Base-by-base conservation (phyloP, 2,329 filamentous ascomycete species). In the Hypoxylon sp. region DNA sequence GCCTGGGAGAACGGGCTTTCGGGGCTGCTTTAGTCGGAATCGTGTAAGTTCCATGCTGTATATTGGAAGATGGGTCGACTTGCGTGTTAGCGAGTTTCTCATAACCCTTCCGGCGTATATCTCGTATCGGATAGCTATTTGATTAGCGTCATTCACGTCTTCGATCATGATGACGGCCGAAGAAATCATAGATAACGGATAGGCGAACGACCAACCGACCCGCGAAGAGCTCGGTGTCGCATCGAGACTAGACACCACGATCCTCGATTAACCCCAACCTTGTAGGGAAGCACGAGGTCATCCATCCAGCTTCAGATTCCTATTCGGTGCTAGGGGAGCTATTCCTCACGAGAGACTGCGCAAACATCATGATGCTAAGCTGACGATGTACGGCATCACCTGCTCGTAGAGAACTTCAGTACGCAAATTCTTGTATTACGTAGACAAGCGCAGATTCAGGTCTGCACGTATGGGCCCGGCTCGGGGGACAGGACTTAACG, bases 401-500 rank as follows among this genome's bases (percentile, higher is more conserved):
- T 46, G 42, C 42, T 29, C 23, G 38, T 21, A 41, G 10, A 41
- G 26, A 11, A 33, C 20, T 11, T 10, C 41, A 8, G 20, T 27
- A 15, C 29, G 23, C 23, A 38, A 48, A 35, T 9, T 7, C 48
- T 37, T 24, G n/a, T 17, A 45, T 5, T 26, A 46, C 24, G 18
- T 46, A 48, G 27, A 41, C 18, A 45, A 40, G 29, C 48, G 37
- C 48, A 17, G 13, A 11, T 47, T 31, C n/a, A 38, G 23, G 48
- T 42, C 37, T 45, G 11, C 26, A 15, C 29, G 20, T 23, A 7
- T 24, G 24, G 35, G 38, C 37, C n/a, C 13, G 38, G 29, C 38
- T 41, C 24, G 38, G 38, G 24, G 11, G 15, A 45, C 24, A 47
- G 20, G 48, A 33, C 52, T 47, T 35, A 49, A 46, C 31, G 50